Base-by-base conservation (phyloP, 2,329 filamentous ascomycete genomes). In the Colletotrichum melonis region DNA sequence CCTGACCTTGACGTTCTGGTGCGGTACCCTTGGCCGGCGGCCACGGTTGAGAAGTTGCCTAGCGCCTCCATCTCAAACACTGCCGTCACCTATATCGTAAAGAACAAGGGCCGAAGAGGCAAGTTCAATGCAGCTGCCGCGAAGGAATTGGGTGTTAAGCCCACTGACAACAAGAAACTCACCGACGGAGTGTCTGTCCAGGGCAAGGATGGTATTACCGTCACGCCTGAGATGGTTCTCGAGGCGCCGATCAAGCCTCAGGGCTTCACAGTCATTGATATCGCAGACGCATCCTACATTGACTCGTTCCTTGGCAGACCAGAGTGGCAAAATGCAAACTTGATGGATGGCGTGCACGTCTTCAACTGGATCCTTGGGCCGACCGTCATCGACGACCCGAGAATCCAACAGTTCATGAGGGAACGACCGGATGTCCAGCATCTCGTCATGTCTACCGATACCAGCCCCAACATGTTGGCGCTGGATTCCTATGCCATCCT, bases 221-320 rank as follows among this genome's bases (percentile, higher is more conserved):
- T 99, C 35, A 97, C 92, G 0, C 93, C 96, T 1, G 93, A 97
- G 0, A 97, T 97, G 92, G 95, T 98, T 1, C 79, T 99, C 64
- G 94, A 89, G 1, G 86, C 91, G 12, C 83, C 88, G 3, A 88
- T 91, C 68, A 87, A 89, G 6, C 95, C 95, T 12, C 89, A 87
- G 68, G 95, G 94, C 2, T 87, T 98, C 75, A 93, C 94, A 9
- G 87, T 99, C 8, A 86, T 97, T 54, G 95, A 98, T 77, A 81
- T 99, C 8, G 94, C 95, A 1, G 89, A 92, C 16, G 74, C 81
- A 1, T 89, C 91, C 8, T 95, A 97, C 78, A 84, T 98, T 30
- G 90, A 92, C 14, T 83, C 88, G 6, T 87, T 98, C 65, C 78
- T 97, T 56, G 84, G 86, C 46, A 89, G 94, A 38, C 87, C 91